Evolutionary conservation across 192 early-diverging fungal species (phyloP).

Genomic region (Coemansia sp.): DNA sequence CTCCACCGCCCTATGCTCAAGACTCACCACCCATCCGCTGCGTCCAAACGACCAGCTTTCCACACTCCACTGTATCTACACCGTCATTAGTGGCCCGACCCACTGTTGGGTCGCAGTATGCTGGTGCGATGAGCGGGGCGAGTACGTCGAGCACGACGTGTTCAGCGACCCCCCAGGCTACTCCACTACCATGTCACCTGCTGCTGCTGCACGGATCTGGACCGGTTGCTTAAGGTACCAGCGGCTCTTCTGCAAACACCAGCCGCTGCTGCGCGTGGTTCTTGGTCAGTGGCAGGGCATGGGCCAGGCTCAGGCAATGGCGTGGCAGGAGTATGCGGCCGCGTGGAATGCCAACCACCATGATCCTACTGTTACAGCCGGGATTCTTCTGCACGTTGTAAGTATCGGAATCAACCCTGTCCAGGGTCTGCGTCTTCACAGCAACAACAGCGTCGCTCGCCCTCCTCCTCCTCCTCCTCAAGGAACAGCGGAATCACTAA

Average conservation of each 20-base stretch:
- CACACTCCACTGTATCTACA: conserved; percentile 49
- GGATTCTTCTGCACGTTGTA: conserved; percentile 14
- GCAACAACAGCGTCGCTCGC: conserved; percentile 2
- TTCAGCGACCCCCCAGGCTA: conserved; percentile 3
- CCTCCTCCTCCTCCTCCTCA: no score
- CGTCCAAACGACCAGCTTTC: conserved; percentile 22
- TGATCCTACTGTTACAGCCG: no score
- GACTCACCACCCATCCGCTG: conserved; percentile 34
- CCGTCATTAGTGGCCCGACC: conserved; percentile 1
- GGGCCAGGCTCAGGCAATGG: conserved; percentile 18
- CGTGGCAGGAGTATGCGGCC: conserved; percentile 23
- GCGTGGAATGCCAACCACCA: conserved; percentile 10
- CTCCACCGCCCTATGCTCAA: conserved; percentile 9
- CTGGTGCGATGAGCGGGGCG: conserved; percentile 55
- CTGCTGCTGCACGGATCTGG: conserved; percentile 34
- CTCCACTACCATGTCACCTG: background rate
- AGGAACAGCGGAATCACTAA: background rate
- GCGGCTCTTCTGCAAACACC: conserved; percentile 26
- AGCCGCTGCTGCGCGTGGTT: conserved; percentile 35
- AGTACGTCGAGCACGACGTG: conserved; percentile 47
- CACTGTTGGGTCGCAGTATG: conserved; percentile 43
- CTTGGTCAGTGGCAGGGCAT: conserved; percentile 47
- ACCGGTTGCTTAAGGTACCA: conserved; percentile 40
- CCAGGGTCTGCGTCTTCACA: conserved; percentile 19
- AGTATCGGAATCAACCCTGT: conserved; percentile 26